Percentiles rank a stretch among this genome's conserved stretches.
Evolutionary conservation across 805 yeast species (phyloP).

Genomic region (Diddensiella santjacobensis): DNA sequence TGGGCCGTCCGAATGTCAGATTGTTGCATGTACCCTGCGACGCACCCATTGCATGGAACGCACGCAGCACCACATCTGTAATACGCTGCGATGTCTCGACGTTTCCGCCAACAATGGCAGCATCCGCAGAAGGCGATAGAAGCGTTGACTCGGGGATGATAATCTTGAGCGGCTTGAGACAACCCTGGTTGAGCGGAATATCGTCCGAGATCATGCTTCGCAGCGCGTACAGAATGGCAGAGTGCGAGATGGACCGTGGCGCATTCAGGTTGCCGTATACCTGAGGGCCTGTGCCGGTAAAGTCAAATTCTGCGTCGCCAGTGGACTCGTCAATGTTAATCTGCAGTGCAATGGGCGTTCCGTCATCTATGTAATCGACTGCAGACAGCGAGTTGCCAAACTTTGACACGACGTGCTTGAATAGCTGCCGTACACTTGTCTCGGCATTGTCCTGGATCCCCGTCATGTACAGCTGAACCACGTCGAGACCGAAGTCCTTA

Average conservation of each 20-base stretch:
- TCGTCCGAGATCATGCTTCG: conserved; percentile 81
- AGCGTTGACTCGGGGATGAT: conserved; percentile 58
- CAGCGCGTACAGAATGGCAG: conserved; percentile 84
- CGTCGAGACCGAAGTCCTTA: conserved; percentile 55
- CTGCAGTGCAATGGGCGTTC: conserved; percentile 29
- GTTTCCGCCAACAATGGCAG: conserved; percentile 94
- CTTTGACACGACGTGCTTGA: conserved; percentile 44
- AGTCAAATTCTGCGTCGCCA: conserved; percentile 73
- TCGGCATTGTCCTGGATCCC: conserved; percentile 83
- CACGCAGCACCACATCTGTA: conserved; percentile 81
- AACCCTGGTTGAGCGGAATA: conserved; percentile 92
- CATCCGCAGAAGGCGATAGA: conserved; percentile 72
- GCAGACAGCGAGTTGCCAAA: conserved; percentile 24
- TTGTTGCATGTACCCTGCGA: conserved; percentile 96
- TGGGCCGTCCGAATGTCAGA: conserved; percentile 83
- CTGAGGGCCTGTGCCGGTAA: conserved; percentile 82
- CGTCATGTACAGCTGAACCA: conserved; percentile 68
- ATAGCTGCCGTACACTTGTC: conserved; percentile 55
- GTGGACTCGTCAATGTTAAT: conserved; percentile 43
- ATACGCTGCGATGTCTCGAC: conserved; percentile 93
- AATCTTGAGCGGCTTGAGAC: conserved; percentile 73
- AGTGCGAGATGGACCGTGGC: conserved; percentile 82
- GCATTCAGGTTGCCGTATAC: conserved; percentile 89
- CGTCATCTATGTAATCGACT: conserved; percentile 35
- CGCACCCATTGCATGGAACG: conserved; percentile 87